A percentile compares a stretch with the other conserved stretches of the same genome.
Conservation (phyloP, 768 basidiomycete genomes). For the Kwoniella europaea region DNA sequence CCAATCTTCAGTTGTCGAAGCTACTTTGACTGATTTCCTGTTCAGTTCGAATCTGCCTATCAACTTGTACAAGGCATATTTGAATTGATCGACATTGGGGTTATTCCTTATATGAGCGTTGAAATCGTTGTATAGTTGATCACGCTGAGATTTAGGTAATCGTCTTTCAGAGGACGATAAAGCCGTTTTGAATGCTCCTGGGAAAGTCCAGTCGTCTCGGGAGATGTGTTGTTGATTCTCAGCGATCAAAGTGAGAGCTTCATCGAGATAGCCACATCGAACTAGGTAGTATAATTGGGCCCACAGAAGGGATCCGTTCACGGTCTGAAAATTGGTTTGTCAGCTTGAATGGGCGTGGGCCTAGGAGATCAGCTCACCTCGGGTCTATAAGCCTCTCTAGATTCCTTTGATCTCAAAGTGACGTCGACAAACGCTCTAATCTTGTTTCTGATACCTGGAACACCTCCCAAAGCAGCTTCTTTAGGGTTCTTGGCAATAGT, state of each 20-base stretch:
- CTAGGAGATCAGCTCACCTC: slow-evolving; percentile 66
- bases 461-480: slow-evolving; percentile 86
- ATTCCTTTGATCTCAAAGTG: slow-evolving; percentile 65
- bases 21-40: slow-evolving; percentile 80
- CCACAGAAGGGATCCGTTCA: slow-evolving; percentile 88
- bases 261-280: slow-evolving; percentile 78
- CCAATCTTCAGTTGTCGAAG: slow-evolving; percentile 95
- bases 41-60: slow-evolving; percentile 88
- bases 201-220: slow-evolving; percentile 80
- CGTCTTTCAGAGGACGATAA: slow-evolving; percentile 76
- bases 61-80: slow-evolving; percentile 91
- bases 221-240: slow-evolving; percentile 68
- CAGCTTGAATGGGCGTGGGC: neutral
- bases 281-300: slow-evolving; percentile 92
- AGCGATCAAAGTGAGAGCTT: slow-evolving; percentile 77
- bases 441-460: slow-evolving; percentile 86
- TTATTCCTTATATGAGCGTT: slow-evolving; percentile 82
- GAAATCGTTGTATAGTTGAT: slow-evolving; percentile 68
- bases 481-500: slow-evolving; percentile 78
- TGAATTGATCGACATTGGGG: slow-evolving; percentile 84
- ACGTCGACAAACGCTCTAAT: slow-evolving; percentile 85
- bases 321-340: slow-evolving; percentile 63
- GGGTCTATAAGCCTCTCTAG: slow-evolving; percentile 81
- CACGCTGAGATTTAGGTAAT: slow-evolving; percentile 60
- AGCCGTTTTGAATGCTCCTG: slow-evolving; percentile 81